Conservation (phyloP, 2,329 filamentous ascomycete species). For the Colletotrichum zoysiae region DNA sequence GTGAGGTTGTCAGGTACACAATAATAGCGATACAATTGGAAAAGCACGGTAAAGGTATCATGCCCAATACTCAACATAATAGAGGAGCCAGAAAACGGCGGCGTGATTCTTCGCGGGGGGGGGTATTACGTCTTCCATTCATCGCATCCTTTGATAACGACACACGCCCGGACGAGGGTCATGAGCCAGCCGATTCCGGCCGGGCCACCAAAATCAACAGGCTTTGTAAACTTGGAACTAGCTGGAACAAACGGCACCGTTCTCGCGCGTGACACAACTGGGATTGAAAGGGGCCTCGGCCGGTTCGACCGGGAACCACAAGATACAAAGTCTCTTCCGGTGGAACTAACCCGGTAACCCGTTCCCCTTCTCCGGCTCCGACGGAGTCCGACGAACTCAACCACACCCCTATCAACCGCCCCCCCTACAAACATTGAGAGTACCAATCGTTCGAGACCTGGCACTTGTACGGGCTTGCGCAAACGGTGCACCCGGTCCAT, state of each 20-base stretch:
- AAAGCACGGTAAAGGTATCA: no score
- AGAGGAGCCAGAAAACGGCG: no score
- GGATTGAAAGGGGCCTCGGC: neutral
- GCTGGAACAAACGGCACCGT: neutral
- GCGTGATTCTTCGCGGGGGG: slow-evolving; percentile 1
- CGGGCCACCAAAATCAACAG: no score
- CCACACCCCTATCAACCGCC: neutral
- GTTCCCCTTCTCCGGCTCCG: neutral
- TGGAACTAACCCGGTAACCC: neutral
- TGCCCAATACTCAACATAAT: no score
- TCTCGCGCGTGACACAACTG: neutral
- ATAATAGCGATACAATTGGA: no score
- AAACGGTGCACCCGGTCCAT: slow-evolving; percentile 37
- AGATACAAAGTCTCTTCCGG: neutral
- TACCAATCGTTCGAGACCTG: slow-evolving; percentile 40
- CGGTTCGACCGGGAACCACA: neutral
- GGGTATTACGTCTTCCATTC: slow-evolving; percentile 29
- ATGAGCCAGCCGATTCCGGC: neutral
- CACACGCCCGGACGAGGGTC: neutral
- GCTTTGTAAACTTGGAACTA: neutral
- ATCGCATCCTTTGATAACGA: neutral
- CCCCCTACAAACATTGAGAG: slow-evolving; percentile 40
- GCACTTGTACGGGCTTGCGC: slow-evolving; percentile 40
- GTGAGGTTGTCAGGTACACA: no score
- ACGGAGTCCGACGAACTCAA: neutral